A percentile compares a stretch with the other conserved stretches of the same genome.
phyloP scores from a whole-genome alignment of 1,139 yeast species.

The Spathaspora jeffriesii region DNA sequence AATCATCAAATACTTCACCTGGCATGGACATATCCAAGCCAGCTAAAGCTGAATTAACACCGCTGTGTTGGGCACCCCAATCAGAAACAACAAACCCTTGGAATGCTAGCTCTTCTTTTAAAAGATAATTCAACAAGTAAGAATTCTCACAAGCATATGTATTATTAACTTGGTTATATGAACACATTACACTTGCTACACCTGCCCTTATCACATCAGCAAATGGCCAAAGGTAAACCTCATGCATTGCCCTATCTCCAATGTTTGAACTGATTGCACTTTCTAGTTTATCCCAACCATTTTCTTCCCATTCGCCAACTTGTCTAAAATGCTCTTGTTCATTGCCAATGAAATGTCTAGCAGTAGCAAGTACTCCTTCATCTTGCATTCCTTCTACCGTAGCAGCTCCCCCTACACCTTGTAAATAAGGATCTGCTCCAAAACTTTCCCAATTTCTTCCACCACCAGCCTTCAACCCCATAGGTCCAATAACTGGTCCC shows the following conservation, averaged over 20 bases:
- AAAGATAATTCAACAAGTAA: constrained; percentile 51
- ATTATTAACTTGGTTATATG: constrained; percentile 60
- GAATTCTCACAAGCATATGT: constrained; percentile 65
- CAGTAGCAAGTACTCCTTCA: constrained; percentile 57
- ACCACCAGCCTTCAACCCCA: constrained; percentile 62
- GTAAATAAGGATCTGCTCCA: constrained; percentile 64
- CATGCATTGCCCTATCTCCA: constrained; percentile 66
- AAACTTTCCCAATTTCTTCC: constrained; percentile 72
- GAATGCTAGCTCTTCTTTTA: constrained; percentile 65
- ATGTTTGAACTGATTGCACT: constrained; percentile 50
- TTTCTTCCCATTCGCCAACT: constrained; percentile 52
- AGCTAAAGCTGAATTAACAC: constrained; percentile 56
- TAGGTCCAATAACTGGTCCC: constrained; percentile 68
- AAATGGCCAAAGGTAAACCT: constrained; percentile 66
- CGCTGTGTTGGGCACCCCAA: constrained; percentile 66
- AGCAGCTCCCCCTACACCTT: constrained; percentile 55
- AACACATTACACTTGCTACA: constrained; percentile 62
- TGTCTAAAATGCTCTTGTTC: constrained; percentile 71
- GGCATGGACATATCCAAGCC: constrained; percentile 75
- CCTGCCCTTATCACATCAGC: constrained; percentile 65
- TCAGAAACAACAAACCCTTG: constrained; percentile 69
- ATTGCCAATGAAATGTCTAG: constrained; percentile 57
- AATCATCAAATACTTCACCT: constrained; percentile 54
- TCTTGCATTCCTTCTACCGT: constrained; percentile 60
- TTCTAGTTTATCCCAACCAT: constrained; percentile 43